Conservation (phyloP, 1,284 basidiomycete genomes). For the Trichosporon sp. region DNA sequence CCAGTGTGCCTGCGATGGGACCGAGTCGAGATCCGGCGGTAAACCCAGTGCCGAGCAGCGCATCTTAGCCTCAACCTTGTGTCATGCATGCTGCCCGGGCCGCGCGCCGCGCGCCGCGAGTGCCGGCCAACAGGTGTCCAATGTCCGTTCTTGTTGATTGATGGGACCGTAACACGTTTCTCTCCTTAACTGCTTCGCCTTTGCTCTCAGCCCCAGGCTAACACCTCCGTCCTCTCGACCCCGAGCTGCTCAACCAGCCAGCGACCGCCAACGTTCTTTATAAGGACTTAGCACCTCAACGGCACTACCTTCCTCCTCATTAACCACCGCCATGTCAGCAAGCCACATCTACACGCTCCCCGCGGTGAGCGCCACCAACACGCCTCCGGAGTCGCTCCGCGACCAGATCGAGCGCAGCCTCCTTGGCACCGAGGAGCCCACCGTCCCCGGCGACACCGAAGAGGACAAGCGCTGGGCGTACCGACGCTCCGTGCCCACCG, state of each 20-base stretch:
- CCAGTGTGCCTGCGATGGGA: background rate
- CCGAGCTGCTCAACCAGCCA: background rate
- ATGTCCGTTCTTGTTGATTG: background rate
- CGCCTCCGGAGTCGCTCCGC: slow-evolving; percentile 21
- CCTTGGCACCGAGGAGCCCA: slow-evolving; percentile 22
- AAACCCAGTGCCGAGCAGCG: background rate
- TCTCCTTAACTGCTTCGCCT: background rate
- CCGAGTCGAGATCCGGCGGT: background rate
- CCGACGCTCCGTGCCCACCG: slow-evolving; percentile 69
- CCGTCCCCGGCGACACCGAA: slow-evolving; percentile 33
- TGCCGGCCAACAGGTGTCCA: background rate
- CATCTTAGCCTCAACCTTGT: background rate
- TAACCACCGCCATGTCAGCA: slow-evolving; percentile 5
- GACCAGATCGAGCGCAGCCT: slow-evolving; percentile 39
- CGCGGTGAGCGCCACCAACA: background rate
- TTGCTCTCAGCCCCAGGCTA: background rate
- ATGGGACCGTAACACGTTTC: background rate
- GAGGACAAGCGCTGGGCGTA: slow-evolving; percentile 45
- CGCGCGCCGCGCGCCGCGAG: background rate
- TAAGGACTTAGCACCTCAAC: background rate
- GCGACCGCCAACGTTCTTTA: background rate
- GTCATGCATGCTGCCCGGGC: background rate
- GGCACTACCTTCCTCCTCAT: background rate
- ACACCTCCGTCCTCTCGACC: background rate
- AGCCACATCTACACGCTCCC: slow-evolving; percentile 21